phyloP scores from a whole-genome alignment of 1,284 basidiomycete species.

The Marasmius fiardii region DNA sequence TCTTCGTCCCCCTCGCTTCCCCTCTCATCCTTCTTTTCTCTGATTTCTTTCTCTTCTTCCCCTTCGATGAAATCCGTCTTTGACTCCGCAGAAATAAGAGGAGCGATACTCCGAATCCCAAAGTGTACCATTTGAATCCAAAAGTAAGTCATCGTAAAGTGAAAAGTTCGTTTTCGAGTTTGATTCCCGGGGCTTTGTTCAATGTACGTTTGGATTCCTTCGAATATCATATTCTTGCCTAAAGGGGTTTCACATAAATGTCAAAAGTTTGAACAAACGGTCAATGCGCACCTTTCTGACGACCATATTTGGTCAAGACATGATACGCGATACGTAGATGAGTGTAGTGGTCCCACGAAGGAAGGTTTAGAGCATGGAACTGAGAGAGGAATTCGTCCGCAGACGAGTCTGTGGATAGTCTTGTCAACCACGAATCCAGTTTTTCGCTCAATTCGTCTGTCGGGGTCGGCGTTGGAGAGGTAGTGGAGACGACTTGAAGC shows the following conservation, averaged over 20 bases:
- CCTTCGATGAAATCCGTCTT: background rate
- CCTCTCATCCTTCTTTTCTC: background rate
- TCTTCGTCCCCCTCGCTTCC: background rate
- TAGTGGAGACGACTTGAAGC: background rate
- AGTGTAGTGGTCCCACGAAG: slow-evolving; percentile 41
- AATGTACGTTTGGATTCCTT: slow-evolving; percentile 37
- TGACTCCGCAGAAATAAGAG: background rate
- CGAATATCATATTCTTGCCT: slow-evolving; percentile 39
- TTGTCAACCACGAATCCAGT: slow-evolving; percentile 30
- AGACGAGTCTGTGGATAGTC: slow-evolving; percentile 25
- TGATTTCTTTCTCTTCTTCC: slow-evolving; percentile 4
- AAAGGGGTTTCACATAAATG: background rate
- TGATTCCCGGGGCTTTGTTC: slow-evolving; percentile 23
- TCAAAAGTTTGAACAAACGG: background rate
- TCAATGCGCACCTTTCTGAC: slow-evolving; percentile 29
- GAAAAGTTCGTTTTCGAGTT: slow-evolving; percentile 33
- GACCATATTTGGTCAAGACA: slow-evolving; percentile 31
- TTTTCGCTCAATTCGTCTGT: slow-evolving; percentile 24
- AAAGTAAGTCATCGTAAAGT: slow-evolving; percentile 42
- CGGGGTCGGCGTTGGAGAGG: slow-evolving; percentile 13
- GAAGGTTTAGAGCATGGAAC: slow-evolving; percentile 29
- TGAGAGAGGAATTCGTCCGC: slow-evolving; percentile 28
- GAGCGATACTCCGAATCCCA: slow-evolving; percentile 31
- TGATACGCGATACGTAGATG: slow-evolving; percentile 38
- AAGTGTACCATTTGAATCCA: slow-evolving; percentile 44